Base-by-base conservation (phyloP, 331 rosid genomes). In the Spiraea crenata region DNA sequence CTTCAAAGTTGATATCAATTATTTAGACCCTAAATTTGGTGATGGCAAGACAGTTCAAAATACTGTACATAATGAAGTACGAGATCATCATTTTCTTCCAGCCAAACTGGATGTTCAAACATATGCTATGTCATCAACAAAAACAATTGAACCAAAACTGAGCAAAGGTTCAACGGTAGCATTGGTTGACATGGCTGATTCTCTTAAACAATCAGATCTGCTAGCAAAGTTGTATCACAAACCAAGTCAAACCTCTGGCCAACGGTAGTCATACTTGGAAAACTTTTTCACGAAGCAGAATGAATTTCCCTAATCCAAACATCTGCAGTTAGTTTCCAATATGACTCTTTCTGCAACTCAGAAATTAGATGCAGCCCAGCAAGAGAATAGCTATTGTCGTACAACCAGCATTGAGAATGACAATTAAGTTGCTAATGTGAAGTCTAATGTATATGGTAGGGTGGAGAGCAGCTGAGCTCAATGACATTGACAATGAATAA, bases 161-260 rank as follows among this genome's bases (percentile, higher is more conserved):
- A 65, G 45, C 55, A 35, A 42, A 25, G 73, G 37, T 37, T 55
- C 52, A 56, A 38, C 77, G 38, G 9, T 45, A 73, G 47, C 50
- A 64, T 34, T 74, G 69, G 63, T 49, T 38, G 75, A 79, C 55
- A 56, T 63, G 48, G 34, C 57, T 58, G 63, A 58, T 61, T 64
- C 70, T 62, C 51, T 38, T 45, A 44, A 56, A 56, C 79, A 70
- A 39, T 76, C 42, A n/a, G 41, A 39, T 42, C 15, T 55, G 15
- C 13, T 67, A 25, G 16, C 45, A 3, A 54, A 75, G 52, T 61
- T 10, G 35, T 40, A 10, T 34, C 15, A 37, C 7, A 67, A 48
- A 35, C 16, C 34, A 6, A 25, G 46, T 57, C 19, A 4, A 47
- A 57, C 69, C 50, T 77, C 76, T 57, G 48, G 35, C 65, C 65